These are phyloP conservation scores for Corniculantispora saksenae DNA, from an alignment of 2,329 filamentous ascomycete genomes.

Conservation along the genomic window DNA sequence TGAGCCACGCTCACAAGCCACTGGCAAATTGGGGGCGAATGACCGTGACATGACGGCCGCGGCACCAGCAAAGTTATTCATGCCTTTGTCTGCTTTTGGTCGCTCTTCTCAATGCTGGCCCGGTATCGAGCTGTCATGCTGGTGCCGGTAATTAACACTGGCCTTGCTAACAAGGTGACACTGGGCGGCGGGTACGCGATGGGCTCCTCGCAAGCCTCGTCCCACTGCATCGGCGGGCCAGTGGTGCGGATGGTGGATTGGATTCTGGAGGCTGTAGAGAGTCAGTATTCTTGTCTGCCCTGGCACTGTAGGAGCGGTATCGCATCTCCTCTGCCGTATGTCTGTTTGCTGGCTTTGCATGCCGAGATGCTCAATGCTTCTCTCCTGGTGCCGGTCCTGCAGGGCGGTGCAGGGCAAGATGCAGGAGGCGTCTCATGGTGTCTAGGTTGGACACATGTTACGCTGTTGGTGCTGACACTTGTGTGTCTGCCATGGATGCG, in stretches of 20 bases:
- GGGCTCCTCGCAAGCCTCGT: neutral
- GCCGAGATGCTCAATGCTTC: slow-evolving; percentile 3
- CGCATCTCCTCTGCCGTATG: neutral
- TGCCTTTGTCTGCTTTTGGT: neutral
- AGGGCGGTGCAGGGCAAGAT: neutral
- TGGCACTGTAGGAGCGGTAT: neutral
- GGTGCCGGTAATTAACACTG: neutral
- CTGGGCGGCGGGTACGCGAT: neutral
- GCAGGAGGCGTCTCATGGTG: slow-evolving; percentile 7
- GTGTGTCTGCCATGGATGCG: no score
- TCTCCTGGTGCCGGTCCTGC: no score
- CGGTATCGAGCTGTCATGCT: neutral
- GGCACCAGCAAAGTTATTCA: neutral
- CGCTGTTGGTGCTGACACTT: neutral
- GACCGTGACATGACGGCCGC: neutral
- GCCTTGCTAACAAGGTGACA: neutral
- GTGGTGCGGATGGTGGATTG: neutral
- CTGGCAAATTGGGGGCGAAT: no score
- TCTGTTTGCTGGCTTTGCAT: neutral
- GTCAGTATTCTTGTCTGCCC: neutral
- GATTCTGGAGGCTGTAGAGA: neutral
- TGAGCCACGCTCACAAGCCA: slow-evolving; percentile 3
- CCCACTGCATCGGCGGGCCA: neutral
- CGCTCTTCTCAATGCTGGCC: neutral
- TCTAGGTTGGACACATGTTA: neutral